Base-by-base conservation (phyloP, 2,329 filamentous ascomycete genomes). In the Aspergillus quadricinctus region DNA sequence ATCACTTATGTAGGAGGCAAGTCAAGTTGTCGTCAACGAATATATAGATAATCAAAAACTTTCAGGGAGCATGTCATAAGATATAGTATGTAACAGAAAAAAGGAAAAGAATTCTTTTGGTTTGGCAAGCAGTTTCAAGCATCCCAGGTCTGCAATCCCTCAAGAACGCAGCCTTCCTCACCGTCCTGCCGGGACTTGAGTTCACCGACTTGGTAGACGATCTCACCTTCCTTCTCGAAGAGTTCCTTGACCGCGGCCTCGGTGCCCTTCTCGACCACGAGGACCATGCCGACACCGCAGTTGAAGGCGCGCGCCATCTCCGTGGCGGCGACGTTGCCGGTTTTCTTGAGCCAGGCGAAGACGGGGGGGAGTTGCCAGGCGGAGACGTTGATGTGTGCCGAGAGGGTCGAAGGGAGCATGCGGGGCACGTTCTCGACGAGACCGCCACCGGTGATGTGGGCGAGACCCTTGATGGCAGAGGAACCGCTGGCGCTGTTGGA, bases 231-330 rank as follows among this genome's bases (percentile, higher is more conserved):
- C 27, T 77, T 79, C 66, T 85, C 80, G 23, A 97, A 77, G 48
- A 83, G 77, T 52, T 78, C 74, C 21, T 79, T 78, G 1, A 90
- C 86, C 40, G 80, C 78, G 5, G 83, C 80, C 1, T 81, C 89
- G 63, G 88, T 82, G 35, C 78, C 81, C 55, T 82, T 78, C 28
- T 83, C 83, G 2, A 97, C 90, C 4, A 92, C 91, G 29, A 92
- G 80, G 5, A 97, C 89, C 92, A 99, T 97, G 49, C 94, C 94
- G 48, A 99, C 78, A 51, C 94, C 94, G 7, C 88, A 92, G 78
- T 99, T 99, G 83, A 96, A 97, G 1, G 92, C 94, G 56, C 92
- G 83, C 52, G 88, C 91, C 83, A 97, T 95, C 78, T 99, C 94
- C 9, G 78, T 70, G 1, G 87, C 81, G 53, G 81, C 83, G 31